phyloP scores from a whole-genome alignment of 208 protist genomes.

The Acanthamoeba divionensis region DNA sequence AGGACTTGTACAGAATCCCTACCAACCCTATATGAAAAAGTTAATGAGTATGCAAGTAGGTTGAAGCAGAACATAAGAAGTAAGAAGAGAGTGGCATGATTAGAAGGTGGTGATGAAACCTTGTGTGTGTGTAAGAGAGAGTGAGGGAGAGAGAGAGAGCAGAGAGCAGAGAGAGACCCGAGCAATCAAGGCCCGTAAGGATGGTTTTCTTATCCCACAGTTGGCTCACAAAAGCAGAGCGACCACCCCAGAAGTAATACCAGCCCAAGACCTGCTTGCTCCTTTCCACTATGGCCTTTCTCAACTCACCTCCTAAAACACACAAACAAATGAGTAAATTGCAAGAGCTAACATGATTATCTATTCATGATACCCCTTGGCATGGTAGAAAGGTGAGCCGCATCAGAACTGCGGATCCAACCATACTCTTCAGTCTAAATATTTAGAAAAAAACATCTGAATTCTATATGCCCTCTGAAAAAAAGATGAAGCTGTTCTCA shows the following conservation, averaged over 20 bases:
- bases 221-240: constrained; percentile 16
- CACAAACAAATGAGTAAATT: too few relatives aligned
- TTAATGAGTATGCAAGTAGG: background rate
- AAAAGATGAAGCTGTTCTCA: too few relatives aligned
- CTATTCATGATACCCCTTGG: constrained; percentile 3
- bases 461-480: too few relatives aligned
- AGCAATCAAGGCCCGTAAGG: constrained; percentile 38
- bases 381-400: background rate
- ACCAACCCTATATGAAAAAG: background rate
- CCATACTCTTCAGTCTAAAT: background rate
- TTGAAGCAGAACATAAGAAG: background rate
- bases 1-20: constrained; percentile 26
- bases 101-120: background rate
- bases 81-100: background rate
- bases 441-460: background rate
- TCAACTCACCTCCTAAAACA: too few relatives aligned
- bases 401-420: background rate
- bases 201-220: constrained; percentile 13
- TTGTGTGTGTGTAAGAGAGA: background rate
- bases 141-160: background rate
- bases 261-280: constrained; percentile 39
- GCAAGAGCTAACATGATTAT: too few relatives aligned
- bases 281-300: constrained; percentile 21
- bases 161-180: background rate
- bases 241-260: constrained; percentile 50